Evolutionary conservation across 2,329 filamentous ascomycete species (phyloP).

Genomic region (Grosmannia penicillata): DNA sequence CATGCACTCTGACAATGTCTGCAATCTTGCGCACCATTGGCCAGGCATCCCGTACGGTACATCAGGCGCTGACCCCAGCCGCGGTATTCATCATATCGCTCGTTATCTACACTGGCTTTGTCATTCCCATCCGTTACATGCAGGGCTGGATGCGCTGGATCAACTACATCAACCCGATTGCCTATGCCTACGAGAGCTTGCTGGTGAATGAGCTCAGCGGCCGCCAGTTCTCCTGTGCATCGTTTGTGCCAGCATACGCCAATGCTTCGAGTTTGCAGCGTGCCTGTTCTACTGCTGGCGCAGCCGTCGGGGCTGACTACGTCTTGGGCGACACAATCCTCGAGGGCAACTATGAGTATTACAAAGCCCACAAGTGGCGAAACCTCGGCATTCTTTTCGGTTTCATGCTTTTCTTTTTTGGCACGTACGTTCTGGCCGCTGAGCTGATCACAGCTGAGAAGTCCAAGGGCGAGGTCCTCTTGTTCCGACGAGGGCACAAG

Average conservation of each 20-base stretch:
- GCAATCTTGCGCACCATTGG: slow-evolving; percentile 75
- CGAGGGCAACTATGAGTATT: slow-evolving; percentile 39
- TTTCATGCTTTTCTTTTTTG: slow-evolving; percentile 45
- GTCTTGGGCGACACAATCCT: slow-evolving; percentile 22
- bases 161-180: slow-evolving; percentile 64
- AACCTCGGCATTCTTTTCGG: slow-evolving; percentile 56
- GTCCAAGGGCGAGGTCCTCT: slow-evolving; percentile 61
- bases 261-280: slow-evolving; percentile 21
- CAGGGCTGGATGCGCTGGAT: slow-evolving; percentile 71
- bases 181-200: slow-evolving; percentile 65
- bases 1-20: slow-evolving; percentile 62
- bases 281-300: slow-evolving; percentile 43
- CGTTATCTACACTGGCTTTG: slow-evolving; percentile 58
- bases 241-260: slow-evolving; percentile 30
- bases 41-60: slow-evolving; percentile 55
- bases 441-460: slow-evolving; percentile 50
- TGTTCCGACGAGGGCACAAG: slow-evolving; percentile 54
- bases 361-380: slow-evolving; percentile 46
- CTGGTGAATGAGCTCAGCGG: slow-evolving; percentile 71
- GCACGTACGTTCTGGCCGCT: slow-evolving; percentile 44
- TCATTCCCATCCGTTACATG: slow-evolving; percentile 51
- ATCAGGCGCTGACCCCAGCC: slow-evolving; percentile 45
- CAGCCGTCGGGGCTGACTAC: slow-evolving; percentile 24
- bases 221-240: slow-evolving; percentile 39
- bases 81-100: slow-evolving; percentile 48